Percentiles rank a stretch among this genome's conserved stretches.
Conservation (phyloP, 2,329 filamentous ascomycete genomes). For the Volutella citrinella region DNA sequence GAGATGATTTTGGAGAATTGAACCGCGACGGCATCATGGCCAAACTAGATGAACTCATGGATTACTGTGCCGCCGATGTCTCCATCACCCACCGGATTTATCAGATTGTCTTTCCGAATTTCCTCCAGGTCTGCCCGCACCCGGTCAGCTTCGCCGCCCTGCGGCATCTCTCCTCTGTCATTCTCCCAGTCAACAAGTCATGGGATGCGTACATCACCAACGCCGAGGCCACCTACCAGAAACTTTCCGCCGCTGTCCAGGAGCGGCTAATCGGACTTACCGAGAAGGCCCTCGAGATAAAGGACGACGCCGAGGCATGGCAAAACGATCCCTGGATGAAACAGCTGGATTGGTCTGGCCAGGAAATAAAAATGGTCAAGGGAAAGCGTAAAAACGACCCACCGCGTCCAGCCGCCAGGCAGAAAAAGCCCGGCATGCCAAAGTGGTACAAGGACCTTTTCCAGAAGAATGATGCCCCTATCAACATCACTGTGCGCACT, state of each 20-base stretch:
- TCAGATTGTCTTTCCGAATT: constrained; percentile 86
- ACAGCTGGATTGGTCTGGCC: constrained; percentile 93
- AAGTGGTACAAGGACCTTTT: constrained; percentile 96
- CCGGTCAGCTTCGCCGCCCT: constrained; percentile 96
- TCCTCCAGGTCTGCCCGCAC: constrained; percentile 86
- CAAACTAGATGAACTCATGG: constrained; percentile 77
- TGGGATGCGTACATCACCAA: constrained; percentile 85
- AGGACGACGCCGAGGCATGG: constrained; percentile 66
- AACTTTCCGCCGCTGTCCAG: constrained; percentile 73
- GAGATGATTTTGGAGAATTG: constrained; percentile 83
- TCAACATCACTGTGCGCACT: constrained; percentile 80
- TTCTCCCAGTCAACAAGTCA: constrained; percentile 81
- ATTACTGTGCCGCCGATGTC: constrained; percentile 95
- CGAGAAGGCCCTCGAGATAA: constrained; percentile 73
- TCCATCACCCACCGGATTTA: constrained; percentile 92
- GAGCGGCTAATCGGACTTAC: constrained; percentile 71
- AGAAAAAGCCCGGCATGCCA: constrained; percentile 94
- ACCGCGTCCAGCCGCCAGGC: constrained; percentile 71
- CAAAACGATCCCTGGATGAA: constrained; percentile 82
- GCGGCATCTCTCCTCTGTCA: constrained; percentile 88
- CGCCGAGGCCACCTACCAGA: constrained; percentile 80
- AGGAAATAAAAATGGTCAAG: constrained; percentile 88
- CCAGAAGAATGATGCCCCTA: constrained; percentile 61
- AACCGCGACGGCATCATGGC: constrained; percentile 67
- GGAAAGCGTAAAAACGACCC: constrained; percentile 83